Conservation (phyloP, 2,329 filamentous ascomycete species). For the Aspergillus clavatus region DNA sequence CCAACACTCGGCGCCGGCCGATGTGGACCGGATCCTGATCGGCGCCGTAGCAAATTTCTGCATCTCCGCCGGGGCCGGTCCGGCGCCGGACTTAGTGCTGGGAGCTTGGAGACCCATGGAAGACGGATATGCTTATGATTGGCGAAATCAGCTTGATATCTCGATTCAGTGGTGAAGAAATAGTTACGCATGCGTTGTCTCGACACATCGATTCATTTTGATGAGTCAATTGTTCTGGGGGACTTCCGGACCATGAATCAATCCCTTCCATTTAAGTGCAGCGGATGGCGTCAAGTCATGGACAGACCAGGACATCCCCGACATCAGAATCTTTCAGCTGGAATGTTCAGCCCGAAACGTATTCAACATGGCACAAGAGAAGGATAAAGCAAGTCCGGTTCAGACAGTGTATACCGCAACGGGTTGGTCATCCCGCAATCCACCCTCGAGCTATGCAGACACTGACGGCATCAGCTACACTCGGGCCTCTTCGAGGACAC, state of each 20-base stretch:
- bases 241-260: not conserved
- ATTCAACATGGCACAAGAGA: not conserved
- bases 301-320: not conserved
- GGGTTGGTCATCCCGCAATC: too few species aligned
- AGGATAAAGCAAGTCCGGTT: not conserved
- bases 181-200: not conserved
- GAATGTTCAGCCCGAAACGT: not conserved
- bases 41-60: not conserved
- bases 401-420: not conserved
- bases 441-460: too few species aligned
- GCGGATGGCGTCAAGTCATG: not conserved
- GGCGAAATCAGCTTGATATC: not conserved
- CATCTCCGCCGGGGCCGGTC: not conserved
- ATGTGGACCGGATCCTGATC: not conserved
- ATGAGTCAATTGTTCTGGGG: not conserved
- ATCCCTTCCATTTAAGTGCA: not conserved
- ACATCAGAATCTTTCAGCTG: not conserved
- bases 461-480: not conserved
- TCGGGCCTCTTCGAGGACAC: not conserved
- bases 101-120: too few species aligned
- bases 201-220: not conserved
- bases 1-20: not conserved
- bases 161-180: not conserved
- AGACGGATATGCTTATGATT: not conserved
- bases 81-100: not conserved